phyloP scores from a whole-genome alignment of 2,329 filamentous ascomycete species.

The Venturia effusa region DNA sequence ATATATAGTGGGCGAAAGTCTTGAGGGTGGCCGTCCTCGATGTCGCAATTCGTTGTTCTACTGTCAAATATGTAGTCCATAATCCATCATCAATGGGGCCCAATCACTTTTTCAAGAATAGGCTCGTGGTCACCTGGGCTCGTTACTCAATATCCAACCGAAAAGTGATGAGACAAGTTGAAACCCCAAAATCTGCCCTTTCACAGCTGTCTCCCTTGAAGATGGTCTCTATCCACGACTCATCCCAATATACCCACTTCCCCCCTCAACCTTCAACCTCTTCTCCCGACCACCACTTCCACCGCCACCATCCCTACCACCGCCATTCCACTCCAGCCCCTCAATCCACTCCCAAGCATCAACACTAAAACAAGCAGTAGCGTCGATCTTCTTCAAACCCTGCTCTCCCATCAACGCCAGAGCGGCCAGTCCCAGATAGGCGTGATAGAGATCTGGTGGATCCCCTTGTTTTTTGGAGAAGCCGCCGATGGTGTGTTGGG shows the following conservation, averaged over 20 bases:
- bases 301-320: not conserved
- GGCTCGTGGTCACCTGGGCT: not conserved
- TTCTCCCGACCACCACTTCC: not conserved
- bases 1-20: not conserved
- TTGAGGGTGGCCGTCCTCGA: not conserved
- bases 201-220: too few relatives aligned
- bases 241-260: not conserved
- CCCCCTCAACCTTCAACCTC: not conserved
- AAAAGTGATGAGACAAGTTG: not conserved
- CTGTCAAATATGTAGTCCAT: not conserved
- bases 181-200: too few relatives aligned
- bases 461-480: slow-evolving; percentile 37
- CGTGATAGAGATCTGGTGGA: slow-evolving; percentile 65
- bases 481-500: slow-evolving; percentile 65
- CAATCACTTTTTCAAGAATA: not conserved
- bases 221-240: not conserved
- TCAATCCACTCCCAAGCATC: not conserved
- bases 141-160: not conserved
- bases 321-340: not conserved
- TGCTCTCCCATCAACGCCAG: slow-evolving; percentile 53
- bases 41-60: not conserved
- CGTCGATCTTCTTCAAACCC: slow-evolving; percentile 5
- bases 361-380: slow-evolving; percentile 2
- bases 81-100: not conserved
- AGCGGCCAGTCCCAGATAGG: slow-evolving; percentile 75